Conservation (phyloP, 176 grass and related monocot genomes). For the Microstegium vimineum region DNA sequence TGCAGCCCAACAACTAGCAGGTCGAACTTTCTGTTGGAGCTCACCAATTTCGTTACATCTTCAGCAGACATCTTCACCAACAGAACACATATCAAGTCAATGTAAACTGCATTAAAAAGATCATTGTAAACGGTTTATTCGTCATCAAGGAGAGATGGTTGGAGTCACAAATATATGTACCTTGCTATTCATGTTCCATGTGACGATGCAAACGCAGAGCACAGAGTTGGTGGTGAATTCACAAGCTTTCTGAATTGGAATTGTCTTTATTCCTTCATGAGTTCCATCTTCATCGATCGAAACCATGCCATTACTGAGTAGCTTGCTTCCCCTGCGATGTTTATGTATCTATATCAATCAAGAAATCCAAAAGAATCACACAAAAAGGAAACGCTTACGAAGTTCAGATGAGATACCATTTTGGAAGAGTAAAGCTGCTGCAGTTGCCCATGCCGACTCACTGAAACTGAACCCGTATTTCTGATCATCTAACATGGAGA, state of each 20-base stretch:
- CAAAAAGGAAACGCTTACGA: not conserved
- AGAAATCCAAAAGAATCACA: not conserved
- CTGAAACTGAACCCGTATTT: conserved; percentile 1
- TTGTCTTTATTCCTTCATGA: conserved; percentile 58
- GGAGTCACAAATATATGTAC: not conserved
- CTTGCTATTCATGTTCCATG: conserved; percentile 80
- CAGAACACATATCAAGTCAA: not conserved
- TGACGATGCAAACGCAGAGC: conserved; percentile 53
- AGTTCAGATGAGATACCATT: conserved; percentile 19
- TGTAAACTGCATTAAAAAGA: not conserved
- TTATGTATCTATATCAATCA: not conserved
- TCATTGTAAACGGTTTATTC: not conserved
- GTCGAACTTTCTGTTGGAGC: conserved; percentile 49
- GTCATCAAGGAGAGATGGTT: not conserved
- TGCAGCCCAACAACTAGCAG: conserved; percentile 58
- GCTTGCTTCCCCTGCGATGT: conserved; percentile 19
- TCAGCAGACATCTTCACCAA: conserved; percentile 34
- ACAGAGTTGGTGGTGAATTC: conserved; percentile 33
- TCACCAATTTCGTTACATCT: conserved; percentile 49
- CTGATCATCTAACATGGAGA: not conserved
- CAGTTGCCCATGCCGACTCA: conserved; percentile 40
- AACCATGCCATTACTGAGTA: conserved; percentile 20
- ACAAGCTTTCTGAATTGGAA: conserved; percentile 43
- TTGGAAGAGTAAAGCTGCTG: conserved; percentile 29
- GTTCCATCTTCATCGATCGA: conserved; percentile 24